These are phyloP conservation scores for Saccharomycopsis sp. DNA, from an alignment of 805 yeast species.

Conservation along the genomic window DNA sequence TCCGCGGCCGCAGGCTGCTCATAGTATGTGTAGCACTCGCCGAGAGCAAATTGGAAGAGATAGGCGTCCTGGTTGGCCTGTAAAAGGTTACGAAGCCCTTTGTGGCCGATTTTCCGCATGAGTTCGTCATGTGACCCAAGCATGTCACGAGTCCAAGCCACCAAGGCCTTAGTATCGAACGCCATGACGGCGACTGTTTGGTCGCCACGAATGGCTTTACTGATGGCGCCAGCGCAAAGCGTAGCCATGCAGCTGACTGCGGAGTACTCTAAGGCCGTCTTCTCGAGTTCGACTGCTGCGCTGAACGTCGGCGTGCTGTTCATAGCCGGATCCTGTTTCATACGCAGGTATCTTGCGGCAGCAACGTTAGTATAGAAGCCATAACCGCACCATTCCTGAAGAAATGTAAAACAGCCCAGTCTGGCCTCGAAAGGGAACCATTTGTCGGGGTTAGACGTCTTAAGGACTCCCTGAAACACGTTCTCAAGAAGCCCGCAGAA, in stretches of 20 bases:
- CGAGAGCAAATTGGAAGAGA: conserved; percentile 51
- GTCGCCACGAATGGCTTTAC: conserved; percentile 39
- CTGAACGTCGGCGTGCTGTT: conserved; percentile 27
- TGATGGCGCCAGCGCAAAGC: conserved; percentile 68
- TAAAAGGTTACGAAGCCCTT: conserved; percentile 66
- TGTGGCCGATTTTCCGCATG: conserved; percentile 55
- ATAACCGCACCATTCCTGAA: conserved; percentile 93
- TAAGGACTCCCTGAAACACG: conserved; percentile 51
- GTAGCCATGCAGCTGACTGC: conserved; percentile 82
- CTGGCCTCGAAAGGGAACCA: conserved; percentile 87
- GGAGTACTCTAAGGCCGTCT: conserved; percentile 56
- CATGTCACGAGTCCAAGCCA: conserved; percentile 77
- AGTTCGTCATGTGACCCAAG: conserved; percentile 41
- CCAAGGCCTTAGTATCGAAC: conserved; percentile 61
- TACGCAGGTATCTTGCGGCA: conserved; percentile 56
- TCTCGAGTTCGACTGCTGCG: conserved; percentile 30
- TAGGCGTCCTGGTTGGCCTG: conserved; percentile 50
- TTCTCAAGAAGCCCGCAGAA: conserved; percentile 79
- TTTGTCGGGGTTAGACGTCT: conserved; percentile 36
- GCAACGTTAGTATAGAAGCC: conserved; percentile 60
- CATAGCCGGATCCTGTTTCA: conserved; percentile 39
- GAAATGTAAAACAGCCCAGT: conserved; percentile 68
- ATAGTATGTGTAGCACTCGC: conserved; percentile 63
- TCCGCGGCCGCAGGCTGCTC: conserved; percentile 47
- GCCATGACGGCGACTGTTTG: conserved; percentile 50